phyloP scores from a whole-genome alignment of 768 basidiomycete species.

The Psilocybe subaeruginosa region DNA sequence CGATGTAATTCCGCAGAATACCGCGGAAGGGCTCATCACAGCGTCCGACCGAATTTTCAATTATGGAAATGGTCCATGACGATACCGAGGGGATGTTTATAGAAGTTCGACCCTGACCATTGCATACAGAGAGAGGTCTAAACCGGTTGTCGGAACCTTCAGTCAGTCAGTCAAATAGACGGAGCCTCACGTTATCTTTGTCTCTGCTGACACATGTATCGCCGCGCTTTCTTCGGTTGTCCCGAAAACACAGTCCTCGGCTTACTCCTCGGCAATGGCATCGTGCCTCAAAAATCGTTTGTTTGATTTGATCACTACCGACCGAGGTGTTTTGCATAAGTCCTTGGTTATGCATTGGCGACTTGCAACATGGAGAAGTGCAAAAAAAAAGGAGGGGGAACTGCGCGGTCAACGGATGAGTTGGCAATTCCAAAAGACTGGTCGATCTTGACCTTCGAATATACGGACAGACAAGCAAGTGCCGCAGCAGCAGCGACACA shows the following conservation, averaged over 20 bases:
- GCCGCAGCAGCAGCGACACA: background rate
- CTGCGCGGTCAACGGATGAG: background rate
- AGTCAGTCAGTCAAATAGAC: constrained; percentile 4
- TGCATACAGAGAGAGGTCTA: background rate
- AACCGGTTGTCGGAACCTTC: constrained; percentile 3
- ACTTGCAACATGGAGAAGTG: background rate
- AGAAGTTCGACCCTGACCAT: constrained; percentile 13
- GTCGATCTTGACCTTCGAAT: background rate
- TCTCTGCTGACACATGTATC: background rate
- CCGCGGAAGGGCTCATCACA: constrained; percentile 11
- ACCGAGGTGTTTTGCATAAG: background rate
- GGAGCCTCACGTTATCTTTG: constrained; percentile 8
- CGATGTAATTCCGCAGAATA: background rate
- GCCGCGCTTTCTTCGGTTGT: constrained; percentile 1
- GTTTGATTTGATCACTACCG: background rate
- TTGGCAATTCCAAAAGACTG: background rate
- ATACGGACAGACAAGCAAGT: background rate
- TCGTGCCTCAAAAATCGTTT: background rate
- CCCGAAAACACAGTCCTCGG: background rate
- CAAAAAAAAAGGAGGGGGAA: background rate
- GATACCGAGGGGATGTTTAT: constrained; percentile 11
- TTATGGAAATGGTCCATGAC: constrained; percentile 1
- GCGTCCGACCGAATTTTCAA: constrained; percentile 5
- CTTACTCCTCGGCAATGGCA: background rate
- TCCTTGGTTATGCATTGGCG: background rate